These are phyloP conservation scores for Lachancea waltii DNA, from an alignment of 805 yeast species.

Conservation along the genomic window DNA sequence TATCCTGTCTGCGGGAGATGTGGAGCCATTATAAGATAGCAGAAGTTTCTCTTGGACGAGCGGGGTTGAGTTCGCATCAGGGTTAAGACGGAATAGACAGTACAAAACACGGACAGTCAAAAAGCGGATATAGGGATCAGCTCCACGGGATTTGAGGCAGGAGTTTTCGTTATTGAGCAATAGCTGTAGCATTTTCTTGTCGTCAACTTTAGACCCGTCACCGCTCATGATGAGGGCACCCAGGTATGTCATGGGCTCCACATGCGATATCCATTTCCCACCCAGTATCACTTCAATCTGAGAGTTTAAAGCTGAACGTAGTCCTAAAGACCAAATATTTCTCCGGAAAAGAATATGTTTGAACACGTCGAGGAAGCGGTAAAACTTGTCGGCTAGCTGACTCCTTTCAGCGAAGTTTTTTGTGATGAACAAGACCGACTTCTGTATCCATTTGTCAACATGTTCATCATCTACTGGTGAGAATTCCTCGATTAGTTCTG, in stretches of 20 bases:
- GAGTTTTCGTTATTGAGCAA: constrained; percentile 47
- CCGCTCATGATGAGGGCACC: constrained; percentile 36
- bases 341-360: constrained; percentile 26
- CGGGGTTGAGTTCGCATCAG: constrained; percentile 39
- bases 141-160: constrained; percentile 29
- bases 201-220: constrained; percentile 34
- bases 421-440: constrained; percentile 54
- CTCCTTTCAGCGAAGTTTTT: constrained; percentile 52
- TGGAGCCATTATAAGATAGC: constrained; percentile 56
- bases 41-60: constrained; percentile 46
- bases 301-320: constrained; percentile 46
- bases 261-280: constrained; percentile 40
- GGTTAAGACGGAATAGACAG: constrained; percentile 44
- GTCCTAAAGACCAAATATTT: constrained; percentile 38
- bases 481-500: constrained; percentile 19
- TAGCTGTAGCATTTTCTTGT: constrained; percentile 54
- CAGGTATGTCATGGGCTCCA: constrained; percentile 41
- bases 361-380: constrained; percentile 32
- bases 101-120: constrained; percentile 43
- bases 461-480: constrained; percentile 15
- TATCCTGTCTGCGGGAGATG: constrained; percentile 52
- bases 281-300: constrained; percentile 58
- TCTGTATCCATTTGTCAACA: constrained; percentile 46
- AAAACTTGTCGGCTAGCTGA: constrained; percentile 24
- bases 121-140: constrained; percentile 28